Evolutionary conservation across 768 basidiomycete species (phyloP).

Genomic region (Pisolithus tinctorius): DNA sequence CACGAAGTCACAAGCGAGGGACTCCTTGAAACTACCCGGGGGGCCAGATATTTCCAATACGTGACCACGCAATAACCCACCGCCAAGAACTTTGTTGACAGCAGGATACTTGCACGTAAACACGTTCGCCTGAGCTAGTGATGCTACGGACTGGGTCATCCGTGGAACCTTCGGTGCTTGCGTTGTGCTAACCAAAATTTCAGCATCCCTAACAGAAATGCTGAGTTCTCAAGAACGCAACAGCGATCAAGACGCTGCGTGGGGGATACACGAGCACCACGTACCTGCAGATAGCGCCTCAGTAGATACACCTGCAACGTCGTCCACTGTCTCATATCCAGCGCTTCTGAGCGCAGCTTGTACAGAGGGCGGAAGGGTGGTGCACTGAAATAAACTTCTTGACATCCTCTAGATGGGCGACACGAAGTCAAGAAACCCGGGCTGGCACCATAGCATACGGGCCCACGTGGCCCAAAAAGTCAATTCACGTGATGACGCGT

Average conservation of each 20-base stretch:
- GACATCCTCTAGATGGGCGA: conserved; percentile 25
- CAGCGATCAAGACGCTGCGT: not conserved
- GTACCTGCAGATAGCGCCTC: conserved; percentile 48
- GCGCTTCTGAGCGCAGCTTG: conserved; percentile 41
- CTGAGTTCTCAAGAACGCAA: conserved; percentile 38
- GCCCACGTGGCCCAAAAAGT: conserved; percentile 2
- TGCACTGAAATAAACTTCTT: conserved; percentile 39
- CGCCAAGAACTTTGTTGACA: conserved; percentile 54
- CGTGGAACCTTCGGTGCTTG: conserved; percentile 27
- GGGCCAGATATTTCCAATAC: conserved; percentile 73
- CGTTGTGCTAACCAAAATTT: conserved; percentile 38
- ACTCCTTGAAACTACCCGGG: conserved; percentile 64
- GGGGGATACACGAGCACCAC: not conserved
- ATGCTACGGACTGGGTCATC: conserved; percentile 55
- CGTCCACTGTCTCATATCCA: conserved; percentile 54
- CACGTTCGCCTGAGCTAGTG: conserved; percentile 20
- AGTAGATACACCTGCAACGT: conserved; percentile 37
- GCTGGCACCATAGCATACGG: not conserved
- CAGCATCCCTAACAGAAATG: conserved; percentile 39
- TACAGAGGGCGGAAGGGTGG: conserved; percentile 37
- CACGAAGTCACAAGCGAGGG: conserved; percentile 44
- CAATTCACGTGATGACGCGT: conserved; percentile 27
- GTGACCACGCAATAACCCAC: conserved; percentile 55
- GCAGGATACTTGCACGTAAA: conserved; percentile 31
- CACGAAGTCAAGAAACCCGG: not conserved